Evolutionary conservation across 805 yeast genomes (phyloP).

Genomic region (Zygotorulaspora danielsina): DNA sequence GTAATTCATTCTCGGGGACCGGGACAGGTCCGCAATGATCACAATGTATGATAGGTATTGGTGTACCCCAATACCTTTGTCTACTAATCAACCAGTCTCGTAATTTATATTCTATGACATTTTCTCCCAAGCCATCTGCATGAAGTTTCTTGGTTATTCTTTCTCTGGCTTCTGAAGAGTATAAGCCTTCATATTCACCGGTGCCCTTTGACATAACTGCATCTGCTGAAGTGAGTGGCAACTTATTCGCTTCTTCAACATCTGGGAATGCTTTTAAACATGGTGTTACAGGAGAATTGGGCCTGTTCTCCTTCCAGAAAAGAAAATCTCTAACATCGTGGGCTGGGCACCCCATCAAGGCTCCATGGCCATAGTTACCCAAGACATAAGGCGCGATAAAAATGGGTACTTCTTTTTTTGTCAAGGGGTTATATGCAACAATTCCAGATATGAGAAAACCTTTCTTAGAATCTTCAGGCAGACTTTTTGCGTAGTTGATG

Average conservation of each 20-base stretch:
- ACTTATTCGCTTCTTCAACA: constrained; percentile 9
- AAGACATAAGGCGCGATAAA: constrained; percentile 90
- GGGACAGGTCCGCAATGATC: constrained; percentile 82
- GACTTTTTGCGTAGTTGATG: constrained; percentile 37
- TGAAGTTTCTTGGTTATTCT: constrained; percentile 44
- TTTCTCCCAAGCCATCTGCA: constrained; percentile 40
- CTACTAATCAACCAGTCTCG: constrained; percentile 95
- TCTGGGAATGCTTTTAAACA: constrained; percentile 45
- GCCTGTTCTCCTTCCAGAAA: constrained; percentile 69
- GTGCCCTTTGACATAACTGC: constrained; percentile 49
- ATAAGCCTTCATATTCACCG: constrained; percentile 49
- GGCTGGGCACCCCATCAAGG: constrained; percentile 98
- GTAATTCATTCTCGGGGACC: constrained; percentile 83
- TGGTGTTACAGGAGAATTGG: constrained; percentile 38
- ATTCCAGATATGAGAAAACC: constrained; percentile 53
- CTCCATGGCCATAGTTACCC: constrained; percentile 80
- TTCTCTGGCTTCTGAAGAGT: constrained; percentile 47
- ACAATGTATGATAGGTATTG: constrained; percentile 93
- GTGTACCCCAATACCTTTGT: constrained; percentile 98
- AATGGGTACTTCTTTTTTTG: constrained; percentile 52
- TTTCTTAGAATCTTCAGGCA: constrained; percentile 47
- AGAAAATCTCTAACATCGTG: constrained; percentile 81
- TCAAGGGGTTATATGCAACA: constrained; percentile 57
- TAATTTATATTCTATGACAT: constrained; percentile 53
- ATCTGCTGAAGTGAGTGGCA: constrained; percentile 39